Conservation (phyloP, 2,329 filamentous ascomycete species). For the Microsporum ferrugineum region DNA sequence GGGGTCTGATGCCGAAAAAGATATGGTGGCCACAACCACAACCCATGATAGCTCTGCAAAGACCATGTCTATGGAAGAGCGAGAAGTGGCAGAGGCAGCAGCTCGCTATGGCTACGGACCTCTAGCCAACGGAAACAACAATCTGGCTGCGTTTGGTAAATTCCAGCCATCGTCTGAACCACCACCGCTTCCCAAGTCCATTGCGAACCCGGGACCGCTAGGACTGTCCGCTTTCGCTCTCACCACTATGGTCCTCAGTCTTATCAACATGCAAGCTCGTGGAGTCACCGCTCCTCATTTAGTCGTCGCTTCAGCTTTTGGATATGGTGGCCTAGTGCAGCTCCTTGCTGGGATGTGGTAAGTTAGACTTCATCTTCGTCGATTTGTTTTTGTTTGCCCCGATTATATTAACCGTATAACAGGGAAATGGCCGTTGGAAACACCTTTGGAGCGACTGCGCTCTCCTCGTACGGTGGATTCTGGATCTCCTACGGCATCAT, state of each 20-base stretch:
- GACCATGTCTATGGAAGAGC: conserved; percentile 35
- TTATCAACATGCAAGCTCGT: conserved; percentile 58
- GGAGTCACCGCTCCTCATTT: conserved; percentile 52
- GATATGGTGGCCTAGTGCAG: conserved; percentile 68
- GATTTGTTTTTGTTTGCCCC: not conserved
- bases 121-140: conserved; percentile 38
- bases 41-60: not conserved
- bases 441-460: conserved; percentile 71
- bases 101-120: conserved; percentile 42
- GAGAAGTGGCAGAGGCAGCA: conserved; percentile 33
- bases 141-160: conserved; percentile 54
- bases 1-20: conserved; percentile 2
- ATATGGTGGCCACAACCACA: conserved; percentile 26
- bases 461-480: conserved; percentile 75
- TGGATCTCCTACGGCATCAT: conserved; percentile 68
- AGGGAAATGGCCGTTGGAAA: conserved; percentile 84
- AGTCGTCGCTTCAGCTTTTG: conserved; percentile 57
- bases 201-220: conserved; percentile 68
- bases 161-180: conserved; percentile 48
- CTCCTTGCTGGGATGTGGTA: conserved; percentile 79
- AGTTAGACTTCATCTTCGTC: conserved; percentile 16
- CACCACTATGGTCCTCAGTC: conserved; percentile 68
- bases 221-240: conserved; percentile 69
- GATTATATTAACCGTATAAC: not conserved
- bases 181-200: conserved; percentile 51